phyloP scores from a whole-genome alignment of 345 rosid genomes.

The Murraya paniculata region DNA sequence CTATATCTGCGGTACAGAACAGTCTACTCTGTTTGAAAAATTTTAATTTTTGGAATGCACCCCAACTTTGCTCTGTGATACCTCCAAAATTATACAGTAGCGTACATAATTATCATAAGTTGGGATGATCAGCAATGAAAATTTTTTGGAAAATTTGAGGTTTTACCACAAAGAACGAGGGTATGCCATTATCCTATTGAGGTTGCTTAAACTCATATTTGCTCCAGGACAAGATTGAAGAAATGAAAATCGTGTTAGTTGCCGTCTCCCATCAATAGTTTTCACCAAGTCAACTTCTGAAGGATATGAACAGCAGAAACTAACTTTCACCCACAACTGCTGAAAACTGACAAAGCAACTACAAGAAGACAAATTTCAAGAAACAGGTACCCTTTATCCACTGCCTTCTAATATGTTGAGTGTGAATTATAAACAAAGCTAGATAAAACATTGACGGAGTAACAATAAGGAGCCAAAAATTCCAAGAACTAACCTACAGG shows the following conservation, averaged over 20 bases:
- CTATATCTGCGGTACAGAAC: no score
- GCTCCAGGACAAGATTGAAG: background rate
- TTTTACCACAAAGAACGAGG: background rate
- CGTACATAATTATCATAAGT: no score
- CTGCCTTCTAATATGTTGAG: background rate
- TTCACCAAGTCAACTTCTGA: constrained; percentile 30
- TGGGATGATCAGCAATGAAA: no score
- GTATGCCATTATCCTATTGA: background rate
- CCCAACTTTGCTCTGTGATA: no score
- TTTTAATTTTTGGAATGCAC: no score
- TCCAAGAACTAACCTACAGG: background rate
- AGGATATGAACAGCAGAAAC: constrained; percentile 23
- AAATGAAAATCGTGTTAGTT: constrained; percentile 20
- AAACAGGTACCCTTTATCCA: background rate
- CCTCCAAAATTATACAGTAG: no score
- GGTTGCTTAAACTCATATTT: background rate
- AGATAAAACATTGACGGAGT: background rate
- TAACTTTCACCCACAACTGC: constrained; percentile 27
- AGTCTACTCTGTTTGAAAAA: no score
- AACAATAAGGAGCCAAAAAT: background rate
- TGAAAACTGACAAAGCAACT: constrained; percentile 39
- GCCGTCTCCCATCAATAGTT: constrained; percentile 23
- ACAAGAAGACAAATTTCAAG: background rate
- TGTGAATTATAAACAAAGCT: background rate
- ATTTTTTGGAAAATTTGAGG: no score